phyloP scores from a whole-genome alignment of 352 stramenopile genomes.

The Blastocystis sp. region DNA sequence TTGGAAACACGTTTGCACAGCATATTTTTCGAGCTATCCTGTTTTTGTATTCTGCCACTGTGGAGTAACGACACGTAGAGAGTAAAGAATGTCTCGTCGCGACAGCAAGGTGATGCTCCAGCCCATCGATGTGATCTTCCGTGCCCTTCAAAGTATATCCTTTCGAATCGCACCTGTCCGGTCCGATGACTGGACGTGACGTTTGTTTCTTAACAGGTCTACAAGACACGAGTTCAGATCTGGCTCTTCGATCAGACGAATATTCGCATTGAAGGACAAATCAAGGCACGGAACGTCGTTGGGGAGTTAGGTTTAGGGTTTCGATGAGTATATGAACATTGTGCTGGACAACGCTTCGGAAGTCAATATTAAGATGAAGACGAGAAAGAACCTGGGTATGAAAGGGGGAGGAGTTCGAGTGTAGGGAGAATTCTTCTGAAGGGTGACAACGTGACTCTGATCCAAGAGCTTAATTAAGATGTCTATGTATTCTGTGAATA shows the following conservation, averaged over 20 bases:
- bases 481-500: background rate
- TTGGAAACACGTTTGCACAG: too few relatives aligned
- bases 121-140: slow-evolving; percentile 98
- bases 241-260: slow-evolving; percentile 99
- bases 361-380: slow-evolving; percentile 68
- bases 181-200: slow-evolving; percentile 57
- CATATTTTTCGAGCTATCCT: too few relatives aligned
- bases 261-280: slow-evolving; percentile 94
- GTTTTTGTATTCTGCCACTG: too few relatives aligned
- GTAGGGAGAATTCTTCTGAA: slow-evolving; percentile 96
- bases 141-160: slow-evolving; percentile 78
- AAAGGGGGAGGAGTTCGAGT: slow-evolving; percentile 63
- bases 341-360: slow-evolving; percentile 94
- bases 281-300: slow-evolving; percentile 70
- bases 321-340: slow-evolving; percentile 99
- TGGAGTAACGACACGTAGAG: too few relatives aligned
- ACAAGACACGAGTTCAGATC: slow-evolving; percentile 89
- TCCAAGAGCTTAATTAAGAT: slow-evolving; percentile 65
- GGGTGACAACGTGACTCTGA: slow-evolving; percentile 96
- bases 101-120: slow-evolving; percentile 98
- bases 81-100: slow-evolving; percentile 65
- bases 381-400: slow-evolving; percentile 56
- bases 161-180: background rate
- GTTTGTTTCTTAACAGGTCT: slow-evolving; percentile 55
- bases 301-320: slow-evolving; percentile 63